Evolutionary conservation across 2,329 filamentous ascomycete genomes (phyloP).

Genomic region (Helotiales sp.): DNA sequence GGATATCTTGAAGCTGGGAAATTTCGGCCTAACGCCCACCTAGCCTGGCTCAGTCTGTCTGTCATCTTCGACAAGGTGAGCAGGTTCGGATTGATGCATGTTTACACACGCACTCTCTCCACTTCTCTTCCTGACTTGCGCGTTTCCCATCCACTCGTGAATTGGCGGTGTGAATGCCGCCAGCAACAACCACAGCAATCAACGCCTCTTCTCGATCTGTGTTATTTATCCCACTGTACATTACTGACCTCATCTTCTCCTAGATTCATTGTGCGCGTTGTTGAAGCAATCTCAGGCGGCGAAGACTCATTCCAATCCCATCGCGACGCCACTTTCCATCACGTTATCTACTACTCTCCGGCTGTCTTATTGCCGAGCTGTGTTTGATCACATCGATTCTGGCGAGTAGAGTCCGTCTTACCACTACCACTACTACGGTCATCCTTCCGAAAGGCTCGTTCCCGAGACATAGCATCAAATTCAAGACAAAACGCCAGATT

Average conservation of each 20-base stretch:
- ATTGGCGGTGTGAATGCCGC: slow-evolving; percentile 36
- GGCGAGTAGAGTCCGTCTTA: slow-evolving; percentile 20
- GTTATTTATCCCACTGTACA: neutral
- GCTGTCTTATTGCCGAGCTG: neutral
- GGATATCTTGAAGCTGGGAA: slow-evolving; percentile 35
- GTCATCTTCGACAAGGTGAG: slow-evolving; percentile 31
- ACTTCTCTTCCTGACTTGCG: slow-evolving; percentile 17
- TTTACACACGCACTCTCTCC: slow-evolving; percentile 31
- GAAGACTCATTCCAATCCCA: neutral
- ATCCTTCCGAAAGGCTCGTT: slow-evolving; percentile 31
- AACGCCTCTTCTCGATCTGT: neutral
- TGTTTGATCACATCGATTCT: slow-evolving; percentile 23
- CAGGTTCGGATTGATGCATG: slow-evolving; percentile 38
- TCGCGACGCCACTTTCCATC: slow-evolving; percentile 1
- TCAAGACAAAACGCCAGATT: slow-evolving; percentile 32
- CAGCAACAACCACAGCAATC: slow-evolving; percentile 9
- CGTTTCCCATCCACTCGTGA: slow-evolving; percentile 23
- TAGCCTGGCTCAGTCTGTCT: slow-evolving; percentile 23
- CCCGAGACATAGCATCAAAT: slow-evolving; percentile 39
- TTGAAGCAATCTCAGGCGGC: neutral
- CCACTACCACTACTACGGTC: slow-evolving; percentile 24
- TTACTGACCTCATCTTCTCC: slow-evolving; percentile 11
- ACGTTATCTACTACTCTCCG: slow-evolving; percentile 16
- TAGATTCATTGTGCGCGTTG: slow-evolving; percentile 8
- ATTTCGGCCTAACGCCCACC: slow-evolving; percentile 34